These are phyloP conservation scores for Botrytis byssoidea DNA, from an alignment of 2,329 filamentous ascomycete species.

Conservation along the genomic window DNA sequence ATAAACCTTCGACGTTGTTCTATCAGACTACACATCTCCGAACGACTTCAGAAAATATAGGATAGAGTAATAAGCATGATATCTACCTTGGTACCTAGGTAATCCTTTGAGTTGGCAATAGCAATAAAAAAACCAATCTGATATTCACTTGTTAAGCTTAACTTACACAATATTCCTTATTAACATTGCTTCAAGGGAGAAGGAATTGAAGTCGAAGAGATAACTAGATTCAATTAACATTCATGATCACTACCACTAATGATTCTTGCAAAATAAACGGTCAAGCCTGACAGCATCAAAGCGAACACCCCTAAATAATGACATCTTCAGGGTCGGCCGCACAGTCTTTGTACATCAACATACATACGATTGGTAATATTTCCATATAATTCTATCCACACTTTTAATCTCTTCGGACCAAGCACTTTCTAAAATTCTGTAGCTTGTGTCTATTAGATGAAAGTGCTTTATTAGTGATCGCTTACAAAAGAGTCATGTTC, in stretches of 20 bases:
- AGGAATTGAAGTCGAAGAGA: background rate
- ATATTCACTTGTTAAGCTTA: background rate
- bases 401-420: background rate
- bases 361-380: background rate
- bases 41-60: background rate
- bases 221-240: background rate
- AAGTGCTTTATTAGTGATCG: background rate
- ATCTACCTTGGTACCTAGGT: background rate
- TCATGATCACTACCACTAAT: background rate
- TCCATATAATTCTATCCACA: background rate
- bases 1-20: background rate
- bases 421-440: background rate
- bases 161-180: background rate
- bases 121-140: background rate
- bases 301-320: background rate
- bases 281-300: background rate
- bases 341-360: background rate
- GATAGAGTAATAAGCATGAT: background rate
- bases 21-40: background rate
- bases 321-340: background rate
- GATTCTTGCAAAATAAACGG: background rate
- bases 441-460: background rate
- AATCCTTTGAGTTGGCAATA: background rate
- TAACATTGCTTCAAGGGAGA: background rate
- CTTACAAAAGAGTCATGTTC: conserved; percentile 14